Evolutionary conservation across 2,329 filamentous ascomycete genomes (phyloP).

Genomic region (Rugonectria rugulosa): DNA sequence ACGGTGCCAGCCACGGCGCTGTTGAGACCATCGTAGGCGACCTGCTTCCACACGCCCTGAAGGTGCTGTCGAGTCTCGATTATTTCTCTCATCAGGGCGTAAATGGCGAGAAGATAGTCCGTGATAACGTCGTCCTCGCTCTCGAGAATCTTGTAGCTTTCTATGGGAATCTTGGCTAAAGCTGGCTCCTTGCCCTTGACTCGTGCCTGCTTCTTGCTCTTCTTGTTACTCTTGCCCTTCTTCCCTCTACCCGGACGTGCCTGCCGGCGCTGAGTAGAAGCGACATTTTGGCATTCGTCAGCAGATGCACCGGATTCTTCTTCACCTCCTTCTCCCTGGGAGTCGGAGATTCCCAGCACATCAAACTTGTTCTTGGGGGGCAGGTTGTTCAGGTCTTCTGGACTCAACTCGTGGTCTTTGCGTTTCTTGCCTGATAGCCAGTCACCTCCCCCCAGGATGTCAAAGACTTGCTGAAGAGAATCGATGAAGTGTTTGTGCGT

Average conservation of each 20-base stretch:
- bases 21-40: conserved; percentile 54
- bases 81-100: conserved; percentile 48
- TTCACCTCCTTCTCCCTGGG: background rate
- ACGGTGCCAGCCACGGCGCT: conserved; percentile 53
- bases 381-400: conserved; percentile 29
- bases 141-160: conserved; percentile 54
- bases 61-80: conserved; percentile 47
- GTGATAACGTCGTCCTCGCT: conserved; percentile 45
- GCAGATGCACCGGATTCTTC: conserved; percentile 3
- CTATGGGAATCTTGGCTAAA: conserved; percentile 50
- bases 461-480: conserved; percentile 46
- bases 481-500: conserved; percentile 54
- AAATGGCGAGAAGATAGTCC: conserved; percentile 54
- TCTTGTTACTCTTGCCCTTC: conserved; percentile 28
- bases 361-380: conserved; percentile 26
- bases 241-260: conserved; percentile 6
- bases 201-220: conserved; percentile 23
- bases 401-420: conserved; percentile 5
- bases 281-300: conserved; percentile 7
- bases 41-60: conserved; percentile 52
- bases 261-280: background rate
- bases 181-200: conserved; percentile 6
- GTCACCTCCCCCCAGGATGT: conserved; percentile 43
- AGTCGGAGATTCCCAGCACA: conserved; percentile 8
- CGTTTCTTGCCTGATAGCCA: conserved; percentile 29